Evolutionary conservation across 768 basidiomycete species (phyloP), one percentile per base, ranked within the genome.

Genomic region (Harrya chromipes): DNA sequence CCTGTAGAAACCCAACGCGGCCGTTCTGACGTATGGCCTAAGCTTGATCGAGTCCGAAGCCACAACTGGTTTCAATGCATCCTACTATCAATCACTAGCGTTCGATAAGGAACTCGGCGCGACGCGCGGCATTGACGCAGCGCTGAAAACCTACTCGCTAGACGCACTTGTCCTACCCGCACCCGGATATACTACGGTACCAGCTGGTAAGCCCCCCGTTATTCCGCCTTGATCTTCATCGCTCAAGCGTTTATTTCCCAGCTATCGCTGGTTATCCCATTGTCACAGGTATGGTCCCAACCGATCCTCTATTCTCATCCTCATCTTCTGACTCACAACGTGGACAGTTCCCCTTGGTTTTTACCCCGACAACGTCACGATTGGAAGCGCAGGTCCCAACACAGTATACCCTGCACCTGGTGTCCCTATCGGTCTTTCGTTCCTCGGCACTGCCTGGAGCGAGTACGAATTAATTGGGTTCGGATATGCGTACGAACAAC

Each of bases 111-210:
- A 77, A 13, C 67, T 81, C 0, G 80, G 80, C 4, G 70, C 72
- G 16, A 74, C 73, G 17, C 59, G 69, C 19, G 80, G 82, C 4
- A 82, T 83, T n/a, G 80, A 83, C 49, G 78, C 76, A 9, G 73
- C 70, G 3, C 56, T 83, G 16, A 61, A 76, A 38, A 53, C 62
- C 40, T 69, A 73, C 49, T 67, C 75, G 1, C 64, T 82, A 0
- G 74, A 82, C 49, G 81, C 80, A 0, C 60, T 83, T 6, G 69
- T 82, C 11, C 62, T 80, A 1, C 81, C 81, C 4, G 52, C 65
- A 3, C 59, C 66, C 14, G 62, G 63, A 14, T 47, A 47, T 19
- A 52, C 54, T 11, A 53, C 57, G 7, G 46, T 49, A 9, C 56
- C 67, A 20, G 57, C 63, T 2, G 59, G 62, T 62, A 27, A 35